These are phyloP conservation scores for Cladosporium austrohemisphaericum DNA, from an alignment of 2,329 filamentous ascomycete genomes.

Conservation along the genomic window DNA sequence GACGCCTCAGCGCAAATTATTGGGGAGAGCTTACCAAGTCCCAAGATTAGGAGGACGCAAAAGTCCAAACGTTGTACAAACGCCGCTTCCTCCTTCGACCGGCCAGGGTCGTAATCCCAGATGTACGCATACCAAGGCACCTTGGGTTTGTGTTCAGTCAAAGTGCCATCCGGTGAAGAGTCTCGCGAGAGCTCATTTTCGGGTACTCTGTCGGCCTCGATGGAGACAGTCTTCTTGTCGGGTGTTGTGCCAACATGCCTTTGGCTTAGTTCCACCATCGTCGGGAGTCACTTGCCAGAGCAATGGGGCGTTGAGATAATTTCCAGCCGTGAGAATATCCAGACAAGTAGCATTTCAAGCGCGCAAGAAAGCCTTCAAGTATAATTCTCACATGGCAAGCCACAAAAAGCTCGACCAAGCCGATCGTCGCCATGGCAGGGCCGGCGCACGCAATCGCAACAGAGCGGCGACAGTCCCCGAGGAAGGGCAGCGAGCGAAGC, in stretches of 20 bases:
- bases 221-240: conserved; percentile 4
- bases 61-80: conserved; percentile 27
- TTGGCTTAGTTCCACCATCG: background rate
- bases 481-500: too few species aligned
- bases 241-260: too few species aligned
- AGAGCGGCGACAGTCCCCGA: too few species aligned
- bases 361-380: background rate
- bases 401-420: background rate
- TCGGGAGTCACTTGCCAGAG: too few species aligned
- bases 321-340: too few species aligned
- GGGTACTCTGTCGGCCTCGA: background rate
- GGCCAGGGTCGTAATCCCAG: conserved; percentile 30
- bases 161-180: background rate
- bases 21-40: conserved; percentile 21
- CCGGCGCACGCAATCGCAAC: conserved; percentile 7
- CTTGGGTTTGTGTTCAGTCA: background rate
- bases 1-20: background rate
- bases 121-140: conserved; percentile 28
- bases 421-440: conserved; percentile 4
- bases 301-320: too few species aligned
- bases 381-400: background rate
- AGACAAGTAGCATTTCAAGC: background rate
- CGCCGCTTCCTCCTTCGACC: conserved; percentile 23
- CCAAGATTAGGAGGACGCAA: conserved; percentile 25
- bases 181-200: background rate